Evolutionary conservation across 164 flowering plant genomes (phyloP), one percentile per base, ranked within the genome.

Genomic region (Magnolia officinalis): DNA sequence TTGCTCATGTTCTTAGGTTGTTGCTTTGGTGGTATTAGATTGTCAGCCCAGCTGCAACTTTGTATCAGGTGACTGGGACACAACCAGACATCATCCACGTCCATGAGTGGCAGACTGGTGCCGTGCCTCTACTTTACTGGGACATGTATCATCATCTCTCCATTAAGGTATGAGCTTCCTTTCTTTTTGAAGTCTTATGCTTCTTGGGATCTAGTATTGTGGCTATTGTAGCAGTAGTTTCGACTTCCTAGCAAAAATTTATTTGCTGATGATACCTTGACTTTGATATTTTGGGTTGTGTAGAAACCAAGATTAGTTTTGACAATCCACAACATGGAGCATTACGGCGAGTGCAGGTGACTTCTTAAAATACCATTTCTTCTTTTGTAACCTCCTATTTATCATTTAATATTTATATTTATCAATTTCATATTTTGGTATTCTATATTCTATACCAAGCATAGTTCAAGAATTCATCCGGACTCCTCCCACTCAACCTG

Each of bases 281-380:
- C 29, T 8, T 64, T n/a, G 5, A n/a, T 64, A 8, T 37, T 21
- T 67, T 80, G 45, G 65, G 49, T 31, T 69, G 72, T 78, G 68
- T 74, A 90, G 93, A 90, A 87, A 82, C 91, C 91, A 68, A 82
- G 93, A 81, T 75, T 90, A 74, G 84, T 88, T 20, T 82, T 88
- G 78, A 88, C 93, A 45, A 88, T 90, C 78, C 93, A 90, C 82
- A 90, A 90, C 78, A 84, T 90, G 93, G 93, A 90, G 85, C 90
- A 90, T 77, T 90, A 87, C 81, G 93, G 93, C 49, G 91, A 90
- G 80, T 90, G 93, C 82, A 78, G 88, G 93, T 87, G 79, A 74
- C 50, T 20, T 45, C 1, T 73, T 75, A 8, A 20, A 24, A 26
- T 61, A 55, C 23, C 11, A 69, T 75, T 77, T 45, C 73, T 61